Base-by-base conservation (phyloP, 1,284 basidiomycete species). In the Pulveroboletus sp. region DNA sequence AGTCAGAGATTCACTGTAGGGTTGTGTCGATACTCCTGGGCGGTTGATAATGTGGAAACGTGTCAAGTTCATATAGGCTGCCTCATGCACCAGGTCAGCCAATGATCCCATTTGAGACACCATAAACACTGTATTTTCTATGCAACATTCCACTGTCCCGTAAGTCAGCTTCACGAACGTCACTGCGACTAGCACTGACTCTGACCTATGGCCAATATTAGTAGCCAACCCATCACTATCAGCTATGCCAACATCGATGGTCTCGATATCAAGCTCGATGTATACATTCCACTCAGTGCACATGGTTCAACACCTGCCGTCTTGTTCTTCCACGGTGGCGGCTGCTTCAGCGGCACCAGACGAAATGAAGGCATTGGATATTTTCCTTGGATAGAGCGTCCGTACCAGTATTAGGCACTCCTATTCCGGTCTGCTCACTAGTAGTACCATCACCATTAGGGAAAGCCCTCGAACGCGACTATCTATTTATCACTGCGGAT, bases 291-390 rank as follows among this genome's bases (percentile, higher is more conserved):
- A 33, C 43, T 24, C 18, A 43, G 52, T n/a, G 24, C 44, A 22
- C 28, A 45, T n/a, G 54, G 50, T 31, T 24, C 43, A n/a, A 33
- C n/a, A 14, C 54, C 54, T 18, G 50, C 54, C 15, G 51, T 54
- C 50, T 44, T 56, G 28, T 56, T 56, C 36, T 56, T 54, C 35
- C 54, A 56, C 8, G 54, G 54, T 5, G 50, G 50, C 15, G 54
- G 54, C n/a, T 56, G 42, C 22, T 56, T 54, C 43, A 56, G 50
- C 9, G 54, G 54, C n/a, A 56, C 50, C 43, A 29, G 54, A 40
- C 43, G 36, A 43, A 56, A 54, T 17, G 54, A 56, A 36, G 50
- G 54, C 6, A 28, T 56, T 6, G 22, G 42, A 3, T 56, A 54
- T 18, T 56, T 33, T 31, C 24, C 43, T 31, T 56, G 54, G 54